Conservation (phyloP, 257 asterid species). For the Solanum tarijense region DNA sequence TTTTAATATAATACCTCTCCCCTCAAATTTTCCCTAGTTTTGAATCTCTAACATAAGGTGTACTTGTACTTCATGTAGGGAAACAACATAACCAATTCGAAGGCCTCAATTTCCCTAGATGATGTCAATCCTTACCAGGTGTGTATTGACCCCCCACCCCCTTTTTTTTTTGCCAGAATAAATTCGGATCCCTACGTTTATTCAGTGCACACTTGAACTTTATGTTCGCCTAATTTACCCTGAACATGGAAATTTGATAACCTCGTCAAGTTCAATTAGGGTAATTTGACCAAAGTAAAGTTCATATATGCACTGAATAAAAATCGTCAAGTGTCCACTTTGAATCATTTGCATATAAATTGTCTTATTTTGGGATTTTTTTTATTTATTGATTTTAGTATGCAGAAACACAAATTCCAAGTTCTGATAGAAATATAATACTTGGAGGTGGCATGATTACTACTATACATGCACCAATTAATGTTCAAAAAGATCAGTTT, state of each 20-base stretch:
- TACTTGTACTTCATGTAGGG: not conserved
- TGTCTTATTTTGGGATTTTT: not conserved
- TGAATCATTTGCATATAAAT: not conserved
- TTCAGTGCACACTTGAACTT: not conserved
- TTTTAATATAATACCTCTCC: too few species aligned
- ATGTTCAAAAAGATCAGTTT: not conserved
- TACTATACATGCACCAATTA: not conserved
- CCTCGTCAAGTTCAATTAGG: too few species aligned
- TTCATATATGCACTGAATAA: too few species aligned
- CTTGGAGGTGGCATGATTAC: not conserved
- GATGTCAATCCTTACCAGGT: not conserved
- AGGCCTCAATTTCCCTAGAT: not conserved
- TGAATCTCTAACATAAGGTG: not conserved
- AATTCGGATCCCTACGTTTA: fast-evolving
- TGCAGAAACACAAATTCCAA: not conserved
- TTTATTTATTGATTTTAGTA: not conserved
- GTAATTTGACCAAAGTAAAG: too few species aligned
- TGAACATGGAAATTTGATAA: too few species aligned
- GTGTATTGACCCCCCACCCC: not conserved
- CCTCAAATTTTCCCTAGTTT: not conserved
- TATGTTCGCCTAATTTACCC: not conserved
- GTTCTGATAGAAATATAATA: not conserved
- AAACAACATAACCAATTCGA: not conserved
- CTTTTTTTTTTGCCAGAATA: too few species aligned
- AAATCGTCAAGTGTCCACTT: not conserved